Percentiles rank a stretch among this genome's conserved stretches.
These are phyloP conservation scores for Boeremia exigua DNA, from an alignment of 2,329 filamentous ascomycete genomes.

Conservation along the genomic window DNA sequence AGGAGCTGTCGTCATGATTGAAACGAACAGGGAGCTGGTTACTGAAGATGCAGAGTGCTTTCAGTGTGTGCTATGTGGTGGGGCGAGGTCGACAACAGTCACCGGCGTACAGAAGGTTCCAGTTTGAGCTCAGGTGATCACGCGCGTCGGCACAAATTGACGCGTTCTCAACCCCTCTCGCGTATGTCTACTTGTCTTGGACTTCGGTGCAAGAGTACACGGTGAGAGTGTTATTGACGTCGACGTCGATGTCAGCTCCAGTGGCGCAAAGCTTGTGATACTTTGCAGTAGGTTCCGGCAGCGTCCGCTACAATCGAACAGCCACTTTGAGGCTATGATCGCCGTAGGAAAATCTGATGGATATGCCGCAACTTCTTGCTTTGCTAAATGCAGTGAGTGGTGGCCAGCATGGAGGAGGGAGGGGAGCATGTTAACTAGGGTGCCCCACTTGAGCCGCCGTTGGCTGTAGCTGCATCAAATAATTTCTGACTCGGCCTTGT, in stretches of 20 bases:
- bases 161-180: not conserved
- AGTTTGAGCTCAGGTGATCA: constrained; percentile 38
- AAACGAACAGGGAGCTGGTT: not conserved
- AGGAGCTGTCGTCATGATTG: constrained; percentile 25
- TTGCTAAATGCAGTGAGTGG: not conserved
- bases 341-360: not conserved
- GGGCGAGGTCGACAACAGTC: constrained; percentile 10
- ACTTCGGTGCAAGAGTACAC: not conserved
- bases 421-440: constrained; percentile 15
- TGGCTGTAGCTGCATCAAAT: constrained; percentile 17
- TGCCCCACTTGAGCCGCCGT: constrained; percentile 29
- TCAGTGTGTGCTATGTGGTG: constrained; percentile 16
- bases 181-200: not conserved
- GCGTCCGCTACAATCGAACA: not conserved
- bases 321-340: not conserved
- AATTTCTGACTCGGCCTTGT: constrained; percentile 17
- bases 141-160: constrained; percentile 21
- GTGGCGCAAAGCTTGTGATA: not conserved
- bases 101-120: constrained; percentile 29
- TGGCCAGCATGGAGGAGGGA: constrained; percentile 12
- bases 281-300: not conserved
- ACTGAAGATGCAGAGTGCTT: not conserved
- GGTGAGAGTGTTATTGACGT: not conserved
- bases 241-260: not conserved
- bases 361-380: not conserved